phyloP scores from a whole-genome alignment of 2,329 filamentous ascomycete genomes.

The Calonectria pseudoturangicola region DNA sequence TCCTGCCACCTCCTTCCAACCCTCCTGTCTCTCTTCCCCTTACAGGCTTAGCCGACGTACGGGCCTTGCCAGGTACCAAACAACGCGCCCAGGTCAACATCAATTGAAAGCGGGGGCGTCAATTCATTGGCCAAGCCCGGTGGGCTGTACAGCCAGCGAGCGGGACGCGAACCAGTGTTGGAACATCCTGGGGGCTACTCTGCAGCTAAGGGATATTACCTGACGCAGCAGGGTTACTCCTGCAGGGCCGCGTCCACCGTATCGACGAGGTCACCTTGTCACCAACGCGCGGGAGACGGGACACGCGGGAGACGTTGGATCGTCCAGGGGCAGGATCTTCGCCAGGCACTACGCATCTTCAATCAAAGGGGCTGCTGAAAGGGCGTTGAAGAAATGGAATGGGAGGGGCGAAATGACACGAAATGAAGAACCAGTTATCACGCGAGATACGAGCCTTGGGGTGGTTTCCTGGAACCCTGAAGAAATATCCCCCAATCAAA shows the following conservation, averaged over 20 bases:
- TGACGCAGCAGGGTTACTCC: constrained; percentile 56
- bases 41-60: constrained; percentile 43
- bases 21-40: constrained; percentile 43
- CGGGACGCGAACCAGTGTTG: constrained; percentile 53
- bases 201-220: constrained; percentile 59
- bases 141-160: constrained; percentile 41
- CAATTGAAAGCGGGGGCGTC: constrained; percentile 15
- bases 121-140: constrained; percentile 43
- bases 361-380: constrained; percentile 29
- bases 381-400: constrained; percentile 19
- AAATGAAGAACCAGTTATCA: constrained; percentile 12
- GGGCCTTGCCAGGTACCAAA: constrained; percentile 33
- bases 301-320: constrained; percentile 32
- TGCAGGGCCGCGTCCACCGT: constrained; percentile 51
- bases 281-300: constrained; percentile 35
- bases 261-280: constrained; percentile 37
- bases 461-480: not conserved
- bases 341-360: not conserved
- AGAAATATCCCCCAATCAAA: constrained; percentile 2
- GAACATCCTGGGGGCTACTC: constrained; percentile 52
- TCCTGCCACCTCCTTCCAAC: constrained; percentile 28
- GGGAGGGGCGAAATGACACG: constrained; percentile 5
- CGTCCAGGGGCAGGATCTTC: constrained; percentile 22
- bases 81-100: constrained; percentile 30
- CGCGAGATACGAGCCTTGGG: not conserved